These are phyloP conservation scores for Ananas comosus DNA, from an alignment of 176 grass and related monocot genomes.

Conservation along the genomic window DNA sequence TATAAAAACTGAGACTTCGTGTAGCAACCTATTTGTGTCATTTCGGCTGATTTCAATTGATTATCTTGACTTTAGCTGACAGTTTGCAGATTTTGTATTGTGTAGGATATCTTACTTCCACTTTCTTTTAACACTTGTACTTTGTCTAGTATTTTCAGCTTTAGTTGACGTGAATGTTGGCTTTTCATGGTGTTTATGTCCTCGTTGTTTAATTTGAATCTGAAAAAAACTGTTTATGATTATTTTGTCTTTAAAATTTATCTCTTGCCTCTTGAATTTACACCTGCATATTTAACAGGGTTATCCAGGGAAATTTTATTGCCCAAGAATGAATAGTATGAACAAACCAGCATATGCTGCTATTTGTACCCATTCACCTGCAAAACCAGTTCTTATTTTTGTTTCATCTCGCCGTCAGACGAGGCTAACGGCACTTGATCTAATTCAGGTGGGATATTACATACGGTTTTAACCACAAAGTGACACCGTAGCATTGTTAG, in stretches of 20 bases:
- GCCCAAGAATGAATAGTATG: conserved; percentile 99
- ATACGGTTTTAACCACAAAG: conserved; percentile 21
- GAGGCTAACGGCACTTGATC: conserved; percentile 96
- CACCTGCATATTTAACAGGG: conserved; percentile 43
- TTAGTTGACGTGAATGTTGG: neutral
- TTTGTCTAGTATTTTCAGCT: neutral
- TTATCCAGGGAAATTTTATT: conserved; percentile 97
- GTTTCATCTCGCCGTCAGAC: conserved; percentile 95
- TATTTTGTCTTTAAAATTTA: conserved; percentile 17
- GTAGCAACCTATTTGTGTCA: too few species aligned
- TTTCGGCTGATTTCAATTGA: too few species aligned
- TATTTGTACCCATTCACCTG: conserved; percentile 93
- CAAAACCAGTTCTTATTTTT: conserved; percentile 98
- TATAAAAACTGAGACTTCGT: too few species aligned
- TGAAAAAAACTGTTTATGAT: conserved; percentile 5
- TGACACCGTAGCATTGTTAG: neutral
- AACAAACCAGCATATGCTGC: conserved; percentile 98
- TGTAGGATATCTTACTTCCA: neutral
- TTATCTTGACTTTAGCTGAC: too few species aligned
- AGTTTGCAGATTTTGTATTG: neutral
- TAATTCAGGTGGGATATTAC: conserved; percentile 69
- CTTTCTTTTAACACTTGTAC: neutral
- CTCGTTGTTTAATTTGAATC: neutral
- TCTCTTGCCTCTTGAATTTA: conserved; percentile 25
- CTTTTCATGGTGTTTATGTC: neutral